Base-by-base conservation (phyloP, 108 stramenopile species). In the Pseudonitzschia multiseries region DNA sequence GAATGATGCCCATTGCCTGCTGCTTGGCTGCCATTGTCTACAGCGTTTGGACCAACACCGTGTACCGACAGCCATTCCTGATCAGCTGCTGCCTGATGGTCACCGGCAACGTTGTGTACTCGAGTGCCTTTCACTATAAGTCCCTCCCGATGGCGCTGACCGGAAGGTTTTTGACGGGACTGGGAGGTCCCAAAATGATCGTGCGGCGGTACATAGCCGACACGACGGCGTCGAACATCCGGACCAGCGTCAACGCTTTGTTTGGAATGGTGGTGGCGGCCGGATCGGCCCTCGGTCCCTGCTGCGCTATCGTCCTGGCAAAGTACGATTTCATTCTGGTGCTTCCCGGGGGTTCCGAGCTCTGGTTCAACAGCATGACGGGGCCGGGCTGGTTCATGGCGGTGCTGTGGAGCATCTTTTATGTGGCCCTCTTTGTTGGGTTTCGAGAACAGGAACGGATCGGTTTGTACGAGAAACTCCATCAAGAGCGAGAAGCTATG, bases 201-300 rank as follows among this genome's bases (percentile, higher is more conserved):
- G 86, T 93, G 80, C 81, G 94, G 12, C 85, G 96, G 36, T 96
- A 89, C 73, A 92, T 97, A 63, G 94, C 93, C 14, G 96, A 96
- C 76, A 92, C 89, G 22, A 89, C 89, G 13, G 81, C 83, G 4
- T 24, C 88, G 10, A 71, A 68, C 31, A 59, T 89, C 28, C 83
- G 95, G n/a, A 96, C 95, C 5, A 71, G 80, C 20, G 91, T 89
- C 51, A 92, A 89, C 74, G 91, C 91, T 13, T 76, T 76, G 3
- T 93, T 93, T 77, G 93, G 86, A 5, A 88, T 90, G 69, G 89
- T 87, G 13, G 84, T 88, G 36, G 95, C 93, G 8, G 79, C 89
- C 1, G 95, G 95, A 17, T 87, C 90, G 54, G 89, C 92, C 6
- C 62, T 91, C 54, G 95, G 95, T 51, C 95, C 95, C 8, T 88